Base-by-base conservation (phyloP, 2,329 filamentous ascomycete species). In the Curvularia hawaiiensis region DNA sequence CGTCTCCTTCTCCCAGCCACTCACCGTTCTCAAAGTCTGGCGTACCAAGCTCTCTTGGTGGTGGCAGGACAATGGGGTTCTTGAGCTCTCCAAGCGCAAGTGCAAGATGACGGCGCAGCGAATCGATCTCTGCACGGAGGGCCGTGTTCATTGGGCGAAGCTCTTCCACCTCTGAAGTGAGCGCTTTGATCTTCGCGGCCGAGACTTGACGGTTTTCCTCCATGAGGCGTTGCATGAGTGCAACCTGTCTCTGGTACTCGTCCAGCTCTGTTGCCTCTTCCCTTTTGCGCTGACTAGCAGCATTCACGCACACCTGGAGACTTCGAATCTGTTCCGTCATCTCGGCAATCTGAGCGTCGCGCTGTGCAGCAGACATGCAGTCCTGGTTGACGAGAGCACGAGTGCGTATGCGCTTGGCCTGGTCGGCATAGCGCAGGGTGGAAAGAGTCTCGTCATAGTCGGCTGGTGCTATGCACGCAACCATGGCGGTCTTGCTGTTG, bases 401-500 rank as follows among this genome's bases (percentile, higher is more conserved):
- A 33, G 93, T 98, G 71, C 93, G 92, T 79, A 99, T 99, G 55
- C 90, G 90, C 82, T 99, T 99, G 60, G 95, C 95, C 78, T 98
- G 94, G 76, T 99, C 94, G 20, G 95, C 95, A 76, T 99, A 99
- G 38, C 95, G 91, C 12, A 99, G 86, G 1, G 95, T 99, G 2
- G 92, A 97, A 1, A 99, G 84, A 0, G 95, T 99, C 76, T 99
- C 95, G 56, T 99, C 95, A 73, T 99, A 98, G 79, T 99, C 95
- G 0, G 91, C 89, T 0, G 95, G 95, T 5, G 92, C 89, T 67
- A 99, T 97, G 75, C 95, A 98, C 9, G 95, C 95, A 69, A 99
- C 97, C 95, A 99, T 99, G 61, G 95, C 95, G 10, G 95, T 99
- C 79, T 98, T 99, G 72, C 89, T 94, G 83, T 99, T 99, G 54